Percentiles rank a stretch among this genome's conserved stretches.
Evolutionary conservation across 2,329 filamentous ascomycete genomes (phyloP).

Genomic region (Blastomyces silverae): DNA sequence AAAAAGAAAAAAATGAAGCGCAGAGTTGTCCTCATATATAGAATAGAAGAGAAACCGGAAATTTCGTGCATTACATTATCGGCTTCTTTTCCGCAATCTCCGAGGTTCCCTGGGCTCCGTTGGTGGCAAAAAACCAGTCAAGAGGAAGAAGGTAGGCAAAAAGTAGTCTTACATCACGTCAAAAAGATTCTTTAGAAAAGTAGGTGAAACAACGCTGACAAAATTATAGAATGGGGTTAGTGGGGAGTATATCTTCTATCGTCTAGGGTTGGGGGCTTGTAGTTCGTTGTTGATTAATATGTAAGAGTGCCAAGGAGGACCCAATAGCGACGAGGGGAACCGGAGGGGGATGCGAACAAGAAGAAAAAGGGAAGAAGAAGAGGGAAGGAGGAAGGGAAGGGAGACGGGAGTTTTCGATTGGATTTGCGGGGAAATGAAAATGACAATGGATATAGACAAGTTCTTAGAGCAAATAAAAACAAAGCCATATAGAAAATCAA

Average conservation of each 20-base stretch:
- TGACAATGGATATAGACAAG: constrained; percentile 5
- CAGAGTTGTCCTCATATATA: background rate
- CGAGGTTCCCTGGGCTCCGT: background rate
- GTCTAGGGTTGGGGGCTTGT: background rate
- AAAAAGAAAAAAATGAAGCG: background rate
- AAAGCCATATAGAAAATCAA: background rate
- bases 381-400: background rate
- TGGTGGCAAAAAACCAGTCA: background rate
- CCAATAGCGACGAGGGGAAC: background rate
- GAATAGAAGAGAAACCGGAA: background rate
- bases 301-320: background rate
- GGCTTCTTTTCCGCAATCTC: background rate
- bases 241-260: constrained; percentile 20
- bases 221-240: background rate
- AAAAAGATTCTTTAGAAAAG: background rate
- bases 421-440: background rate
- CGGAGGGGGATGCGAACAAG: background rate
- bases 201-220: background rate
- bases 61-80: constrained; percentile 5
- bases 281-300: background rate
- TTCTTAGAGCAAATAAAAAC: background rate
- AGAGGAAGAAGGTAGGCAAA: background rate
- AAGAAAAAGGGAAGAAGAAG: background rate
- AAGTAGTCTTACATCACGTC: background rate
- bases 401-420: background rate